Evolutionary conservation across 345 rosid species (phyloP).

Genomic region (sweet orange (Citrus sinensis)): DNA sequence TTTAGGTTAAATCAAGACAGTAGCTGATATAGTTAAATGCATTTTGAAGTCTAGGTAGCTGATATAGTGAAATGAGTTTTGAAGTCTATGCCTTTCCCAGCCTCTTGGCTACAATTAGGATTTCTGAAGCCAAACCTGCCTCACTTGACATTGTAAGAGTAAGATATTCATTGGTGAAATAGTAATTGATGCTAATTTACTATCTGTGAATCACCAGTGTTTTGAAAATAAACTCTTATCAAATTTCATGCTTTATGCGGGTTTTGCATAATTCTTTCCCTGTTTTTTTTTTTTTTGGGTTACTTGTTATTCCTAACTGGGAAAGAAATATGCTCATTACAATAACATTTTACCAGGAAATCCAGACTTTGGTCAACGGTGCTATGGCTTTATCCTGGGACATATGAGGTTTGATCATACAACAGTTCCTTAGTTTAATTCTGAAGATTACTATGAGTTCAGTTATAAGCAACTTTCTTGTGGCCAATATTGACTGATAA

Average conservation of each 20-base stretch:
- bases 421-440: neutral
- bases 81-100: neutral
- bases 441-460: neutral
- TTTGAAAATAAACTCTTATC: neutral
- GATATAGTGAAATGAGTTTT: neutral
- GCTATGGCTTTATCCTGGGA: conserved; percentile 96
- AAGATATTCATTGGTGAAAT: neutral
- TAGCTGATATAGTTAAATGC: neutral
- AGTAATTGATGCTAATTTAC: neutral
- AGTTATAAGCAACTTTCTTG: neutral
- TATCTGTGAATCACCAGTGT: neutral
- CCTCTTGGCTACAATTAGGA: neutral
- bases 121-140: neutral
- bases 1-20: neutral
- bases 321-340: neutral
- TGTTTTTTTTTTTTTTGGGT: neutral
- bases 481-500: neutral
- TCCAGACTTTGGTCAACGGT: conserved; percentile 62
- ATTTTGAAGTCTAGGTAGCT: neutral
- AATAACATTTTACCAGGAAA: conserved; percentile 44
- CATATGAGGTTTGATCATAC: conserved; percentile 53
- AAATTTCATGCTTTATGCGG: neutral
- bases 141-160: neutral
- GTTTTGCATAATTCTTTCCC: neutral
- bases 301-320: conserved; percentile 4